phyloP scores from a whole-genome alignment of 202 grass and related monocot species.

The Sporobolus alterniflorus region DNA sequence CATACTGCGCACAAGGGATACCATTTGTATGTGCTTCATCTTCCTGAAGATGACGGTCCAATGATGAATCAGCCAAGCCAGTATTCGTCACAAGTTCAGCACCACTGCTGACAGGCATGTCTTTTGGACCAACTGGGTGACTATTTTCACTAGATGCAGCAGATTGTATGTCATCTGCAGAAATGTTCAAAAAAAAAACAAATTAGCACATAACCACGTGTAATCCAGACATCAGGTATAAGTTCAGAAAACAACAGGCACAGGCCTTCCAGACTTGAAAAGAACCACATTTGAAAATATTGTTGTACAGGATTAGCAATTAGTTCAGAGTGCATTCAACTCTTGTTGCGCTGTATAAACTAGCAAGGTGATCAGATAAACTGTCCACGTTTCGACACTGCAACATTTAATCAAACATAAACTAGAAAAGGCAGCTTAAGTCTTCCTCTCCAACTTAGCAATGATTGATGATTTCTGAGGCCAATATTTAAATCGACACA shows the following conservation, averaged over 20 bases:
- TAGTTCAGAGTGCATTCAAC: neutral
- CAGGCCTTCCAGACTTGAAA: neutral
- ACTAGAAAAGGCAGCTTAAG: slow-evolving; percentile 9
- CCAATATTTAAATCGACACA: neutral
- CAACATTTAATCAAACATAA: slow-evolving; percentile 18
- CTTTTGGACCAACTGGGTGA: slow-evolving; percentile 19
- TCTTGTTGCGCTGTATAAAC: neutral
- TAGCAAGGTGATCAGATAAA: neutral
- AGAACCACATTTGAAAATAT: neutral
- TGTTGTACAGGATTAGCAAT: neutral
- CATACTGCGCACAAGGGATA: neutral
- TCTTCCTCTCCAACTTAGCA: neutral
- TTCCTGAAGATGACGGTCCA: neutral
- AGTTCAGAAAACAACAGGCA: neutral
- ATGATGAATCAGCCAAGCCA: slow-evolving; percentile 22
- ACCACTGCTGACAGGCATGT: neutral
- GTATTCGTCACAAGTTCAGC: slow-evolving; percentile 7
- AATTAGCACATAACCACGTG: slow-evolving; percentile 26
- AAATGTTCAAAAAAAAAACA: slow-evolving; percentile 21
- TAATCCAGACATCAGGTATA: slow-evolving; percentile 12
- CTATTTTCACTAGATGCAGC: slow-evolving; percentile 14
- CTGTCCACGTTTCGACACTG: neutral
- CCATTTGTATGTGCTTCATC: neutral
- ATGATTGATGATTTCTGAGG: slow-evolving; percentile 7
- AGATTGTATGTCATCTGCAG: slow-evolving; percentile 25